Base-by-base conservation (phyloP, 805 yeast genomes). In the Yarrowia sp. region DNA sequence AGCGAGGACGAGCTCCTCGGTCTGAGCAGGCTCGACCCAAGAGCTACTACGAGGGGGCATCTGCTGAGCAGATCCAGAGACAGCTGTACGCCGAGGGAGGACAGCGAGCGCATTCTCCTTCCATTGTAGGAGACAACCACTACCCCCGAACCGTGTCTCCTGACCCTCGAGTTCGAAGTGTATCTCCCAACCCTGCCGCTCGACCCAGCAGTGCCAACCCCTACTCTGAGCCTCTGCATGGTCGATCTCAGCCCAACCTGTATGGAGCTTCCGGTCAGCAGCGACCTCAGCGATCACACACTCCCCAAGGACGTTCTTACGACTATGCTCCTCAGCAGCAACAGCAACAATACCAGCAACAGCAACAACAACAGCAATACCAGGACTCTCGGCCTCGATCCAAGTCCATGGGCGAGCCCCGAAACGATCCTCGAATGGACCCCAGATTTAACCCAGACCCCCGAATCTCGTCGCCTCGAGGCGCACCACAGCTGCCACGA, bases 401-500 rank as follows among this genome's bases (percentile, higher is more conserved):
- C 63, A 68, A 69, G 64, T 70, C 72, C 28, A 28, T 66, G 57
- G 57, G 66, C 17, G 66, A 50, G 48, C 53, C 47, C n/a, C 47
- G 51, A 42, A 65, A 45, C 35, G 65, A 57, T 65, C 68, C 39
- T 39, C 58, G 64, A 58, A 43, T 58, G 64, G 64, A 58, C 28
- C 64, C 64, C 33, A 11, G 64, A 36, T 58, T 43, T 17, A 58
- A 58, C 43, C n/a, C 43, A 60, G 50, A 65, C 58, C 22, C 66
- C 68, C 18, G 60, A 51, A 32, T 69, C 69, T 57, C 51, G 33
- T 43, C 64, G n/a, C 64, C 64, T 4, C 41, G 64, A 44, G 64
- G 64, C 35, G 64, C 64, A 33, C 64, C 64, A 31, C 64, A 58
- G 35, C 72, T 83, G 8, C 89, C 89, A 3, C 70, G 78, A 0